Conservation (phyloP, 2,329 filamentous ascomycete species). For the Fusarium brachygibbosum region DNA sequence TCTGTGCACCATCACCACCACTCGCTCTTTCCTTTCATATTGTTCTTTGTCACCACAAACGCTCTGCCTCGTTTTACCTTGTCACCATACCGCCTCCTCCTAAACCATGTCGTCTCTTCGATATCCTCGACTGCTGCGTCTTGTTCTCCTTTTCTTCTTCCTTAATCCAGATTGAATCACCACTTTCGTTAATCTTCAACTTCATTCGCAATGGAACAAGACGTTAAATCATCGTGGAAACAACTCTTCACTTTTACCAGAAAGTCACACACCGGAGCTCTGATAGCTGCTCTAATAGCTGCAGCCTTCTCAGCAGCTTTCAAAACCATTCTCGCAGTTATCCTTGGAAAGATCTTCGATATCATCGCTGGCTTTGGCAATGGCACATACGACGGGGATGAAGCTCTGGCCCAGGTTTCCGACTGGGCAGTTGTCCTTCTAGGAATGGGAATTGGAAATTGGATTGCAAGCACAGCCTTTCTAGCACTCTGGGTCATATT, state of each 20-base stretch:
- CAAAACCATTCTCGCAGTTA: slow-evolving; percentile 74
- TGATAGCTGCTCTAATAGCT: slow-evolving; percentile 68
- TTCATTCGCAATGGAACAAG: slow-evolving; percentile 34
- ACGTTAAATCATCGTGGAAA: slow-evolving; percentile 51
- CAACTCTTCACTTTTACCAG: slow-evolving; percentile 80
- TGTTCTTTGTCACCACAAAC: slow-evolving; percentile 44
- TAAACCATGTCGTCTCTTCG: slow-evolving; percentile 3
- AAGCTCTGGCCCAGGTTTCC: slow-evolving; percentile 69
- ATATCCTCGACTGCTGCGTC: neutral
- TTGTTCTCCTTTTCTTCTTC: neutral
- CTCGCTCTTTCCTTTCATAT: slow-evolving; percentile 25
- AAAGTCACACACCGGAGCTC: slow-evolving; percentile 67
- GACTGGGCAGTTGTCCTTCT: slow-evolving; percentile 73
- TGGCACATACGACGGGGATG: slow-evolving; percentile 61
- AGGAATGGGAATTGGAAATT: slow-evolving; percentile 73
- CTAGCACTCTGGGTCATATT: slow-evolving; percentile 81
- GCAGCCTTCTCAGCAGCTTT: slow-evolving; percentile 72
- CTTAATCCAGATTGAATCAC: slow-evolving; percentile 2
- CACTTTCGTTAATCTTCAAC: neutral
- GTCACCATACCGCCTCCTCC: neutral
- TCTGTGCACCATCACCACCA: slow-evolving; percentile 36
- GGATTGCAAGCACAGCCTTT: slow-evolving; percentile 75
- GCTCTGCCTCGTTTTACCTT: neutral
- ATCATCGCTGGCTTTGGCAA: slow-evolving; percentile 75
- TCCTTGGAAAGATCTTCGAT: slow-evolving; percentile 82